Evolutionary conservation across 2,329 filamentous ascomycete genomes (phyloP), one percentile per base, ranked within the genome.

Genomic region (Mariannaea sp.): DNA sequence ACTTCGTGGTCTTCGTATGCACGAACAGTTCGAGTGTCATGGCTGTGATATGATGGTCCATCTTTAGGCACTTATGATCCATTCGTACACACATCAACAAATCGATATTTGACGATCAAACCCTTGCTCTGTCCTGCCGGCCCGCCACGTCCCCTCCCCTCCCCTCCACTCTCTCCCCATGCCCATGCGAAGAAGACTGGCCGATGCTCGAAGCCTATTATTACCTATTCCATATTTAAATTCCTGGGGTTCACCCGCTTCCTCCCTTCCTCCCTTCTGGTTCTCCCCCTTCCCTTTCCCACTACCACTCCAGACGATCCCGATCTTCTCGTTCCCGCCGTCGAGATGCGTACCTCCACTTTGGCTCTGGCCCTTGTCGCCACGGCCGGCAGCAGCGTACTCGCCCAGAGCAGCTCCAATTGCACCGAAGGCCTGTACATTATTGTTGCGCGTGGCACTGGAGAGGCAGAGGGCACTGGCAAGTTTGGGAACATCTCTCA

Each of bases 361-460:
- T 49, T 66, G 22, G 54, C 66, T 22, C 29, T 65, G 38, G 64
- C 66, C 14, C 52, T 68, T 10, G 24, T 68, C 35, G 64, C 61
- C 46, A 64, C 62, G 12, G n/a, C 36, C 4, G n/a, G 12, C 38
- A 24, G 12, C 38, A 48, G 60, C 24, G 59, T 61, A 7, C 40
- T 60, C 43, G 61, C 59, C 20, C 56, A 65, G 36, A 61, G 56
- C 36, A 60, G 49, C 12, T 30, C 52, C 24, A 47, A 56, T 46
- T 76, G 74, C 65, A 65, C 67, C 33, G 57, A 66, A 32, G 72
- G 74, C 39, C 62, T 76, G 20, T 71, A 75, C 67, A 65, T 77
- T 46, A 61, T 77, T 50, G 71, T 72, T 45, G 70, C 73, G 12
- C 70, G 75, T 33, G 75, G 74, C 38, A 74, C 71, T 14, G 53